Evolutionary conservation across 2,329 filamentous ascomycete genomes (phyloP), one percentile per base, ranked within the genome.

Genomic region (Gaeumannomyces sp.): DNA sequence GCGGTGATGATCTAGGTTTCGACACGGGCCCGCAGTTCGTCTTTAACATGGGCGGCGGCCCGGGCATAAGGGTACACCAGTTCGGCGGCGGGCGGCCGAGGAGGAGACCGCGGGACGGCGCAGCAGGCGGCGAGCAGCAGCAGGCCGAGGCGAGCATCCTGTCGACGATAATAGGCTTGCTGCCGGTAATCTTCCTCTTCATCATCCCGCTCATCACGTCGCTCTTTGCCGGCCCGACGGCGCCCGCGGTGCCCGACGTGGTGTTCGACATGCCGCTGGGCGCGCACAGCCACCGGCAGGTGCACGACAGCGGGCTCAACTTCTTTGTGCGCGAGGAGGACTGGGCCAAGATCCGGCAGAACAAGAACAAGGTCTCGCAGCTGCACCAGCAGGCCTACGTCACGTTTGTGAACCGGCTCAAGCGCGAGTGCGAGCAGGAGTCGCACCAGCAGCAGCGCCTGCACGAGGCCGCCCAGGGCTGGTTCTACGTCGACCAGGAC

Each of bases 1-100:
- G 16, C 60, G 33, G 66, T 66, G 66, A 60, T 63, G 22, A 28
- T 60, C 28, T 69, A 83, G 83, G 79, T 58, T 92, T 93, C 76
- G 90, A 92, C 72, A 85, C 83, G 67, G 92, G 92, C 22, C 92
- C 92, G 31, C 90, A 92, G 71, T 97, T 97, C 75, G 91, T 97
- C 64, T 98, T 98, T 79, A 97, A 97, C 78, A 86, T 97, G 76
- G 92, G 92, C 69, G 93, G 93, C 67, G 92, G 93, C 10, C 93
- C 94, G 3, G 94, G 93, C 27, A 88, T 99, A 71, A 87, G 94
- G 67, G 92, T 99, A 67, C 95, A 98, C 76, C 94, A 97, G 75
- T 98, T 99, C 76, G 94, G 93, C 70, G 94, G 95, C 64, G 84
- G 80, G 7, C 83, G 85, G 64, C 92, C 93, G 29, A 85, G 92